Conservation (phyloP, 192 early-diverging fungal genomes). For the Umbelopsis sp. region DNA sequence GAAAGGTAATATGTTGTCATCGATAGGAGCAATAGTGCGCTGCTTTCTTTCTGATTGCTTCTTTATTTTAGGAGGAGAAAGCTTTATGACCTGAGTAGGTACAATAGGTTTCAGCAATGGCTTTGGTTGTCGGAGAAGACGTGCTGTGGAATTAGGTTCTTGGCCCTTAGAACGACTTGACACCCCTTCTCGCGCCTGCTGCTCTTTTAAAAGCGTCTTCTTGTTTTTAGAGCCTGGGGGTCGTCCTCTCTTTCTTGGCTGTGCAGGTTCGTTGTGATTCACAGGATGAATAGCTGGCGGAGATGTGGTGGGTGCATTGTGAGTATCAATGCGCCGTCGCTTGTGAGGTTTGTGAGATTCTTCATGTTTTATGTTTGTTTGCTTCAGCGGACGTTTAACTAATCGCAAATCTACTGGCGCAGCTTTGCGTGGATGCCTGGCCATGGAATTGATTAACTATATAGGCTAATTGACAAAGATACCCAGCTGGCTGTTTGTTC, state of each 20-base stretch:
- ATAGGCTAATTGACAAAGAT: too few relatives aligned
- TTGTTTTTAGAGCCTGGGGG: constrained; percentile 12
- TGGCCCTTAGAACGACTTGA: not conserved
- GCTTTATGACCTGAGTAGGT: not conserved
- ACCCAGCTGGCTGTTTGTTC: too few relatives aligned
- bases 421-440: constrained; percentile 14
- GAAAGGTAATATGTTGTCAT: constrained; percentile 27
- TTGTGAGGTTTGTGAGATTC: not conserved
- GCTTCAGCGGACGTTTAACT: constrained; percentile 8
- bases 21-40: not conserved
- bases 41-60: not conserved
- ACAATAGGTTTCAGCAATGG: too few relatives aligned
- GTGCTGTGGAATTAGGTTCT: not conserved
- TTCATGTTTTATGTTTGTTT: not conserved
- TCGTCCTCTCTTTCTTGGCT: constrained; percentile 4
- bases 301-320: not conserved
- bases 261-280: not conserved
- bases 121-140: constrained; percentile 5
- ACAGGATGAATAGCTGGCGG: not conserved
- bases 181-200: not conserved
- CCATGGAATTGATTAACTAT: not conserved
- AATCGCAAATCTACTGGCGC: constrained; percentile 4
- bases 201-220: constrained; percentile 10
- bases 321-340: constrained; percentile 1
- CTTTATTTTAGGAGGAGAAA: not conserved